Evolutionary conservation across 805 yeast species (phyloP).

Genomic region (Candida vaughaniae): DNA sequence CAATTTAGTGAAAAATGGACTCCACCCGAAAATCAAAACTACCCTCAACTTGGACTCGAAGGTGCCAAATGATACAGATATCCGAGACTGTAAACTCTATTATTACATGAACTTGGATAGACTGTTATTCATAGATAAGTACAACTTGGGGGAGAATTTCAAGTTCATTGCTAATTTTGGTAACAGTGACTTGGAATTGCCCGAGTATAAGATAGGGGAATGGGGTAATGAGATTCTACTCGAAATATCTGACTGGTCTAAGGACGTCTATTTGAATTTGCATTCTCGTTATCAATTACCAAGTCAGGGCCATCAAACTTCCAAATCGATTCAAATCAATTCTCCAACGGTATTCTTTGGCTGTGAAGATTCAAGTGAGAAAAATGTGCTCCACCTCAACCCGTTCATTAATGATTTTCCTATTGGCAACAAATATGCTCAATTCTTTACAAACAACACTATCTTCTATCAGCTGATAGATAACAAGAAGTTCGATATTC

Average conservation of each 20-base stretch:
- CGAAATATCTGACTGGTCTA: conserved; percentile 18
- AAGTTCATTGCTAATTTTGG: conserved; percentile 29
- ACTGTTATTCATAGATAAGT: conserved; percentile 37
- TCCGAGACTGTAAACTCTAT: conserved; percentile 30
- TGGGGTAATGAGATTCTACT: conserved; percentile 43
- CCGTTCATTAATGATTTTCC: conserved; percentile 33
- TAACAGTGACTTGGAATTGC: conserved; percentile 36
- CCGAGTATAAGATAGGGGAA: conserved; percentile 32
- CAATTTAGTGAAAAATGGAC: conserved; percentile 24
- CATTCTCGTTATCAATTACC: conserved; percentile 45
- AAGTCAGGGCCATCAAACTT: conserved; percentile 6
- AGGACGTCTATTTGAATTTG: conserved; percentile 25
- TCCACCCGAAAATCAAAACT: conserved; percentile 34
- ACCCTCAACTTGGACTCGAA: conserved; percentile 4
- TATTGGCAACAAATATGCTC: conserved; percentile 32
- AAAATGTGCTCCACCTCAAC: conserved; percentile 26
- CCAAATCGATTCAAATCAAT: conserved; percentile 8
- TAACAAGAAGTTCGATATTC: neutral
- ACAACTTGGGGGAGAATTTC: conserved; percentile 28
- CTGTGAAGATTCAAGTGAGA: conserved; percentile 30
- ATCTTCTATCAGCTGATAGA: conserved; percentile 29
- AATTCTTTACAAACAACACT: conserved; percentile 39
- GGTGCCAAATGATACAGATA: conserved; percentile 22
- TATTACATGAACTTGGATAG: conserved; percentile 31
- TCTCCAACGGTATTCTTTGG: conserved; percentile 30